Evolutionary conservation across 345 rosid species (phyloP), one percentile per base, ranked within the genome.

Genomic region (Camelina sativa): DNA sequence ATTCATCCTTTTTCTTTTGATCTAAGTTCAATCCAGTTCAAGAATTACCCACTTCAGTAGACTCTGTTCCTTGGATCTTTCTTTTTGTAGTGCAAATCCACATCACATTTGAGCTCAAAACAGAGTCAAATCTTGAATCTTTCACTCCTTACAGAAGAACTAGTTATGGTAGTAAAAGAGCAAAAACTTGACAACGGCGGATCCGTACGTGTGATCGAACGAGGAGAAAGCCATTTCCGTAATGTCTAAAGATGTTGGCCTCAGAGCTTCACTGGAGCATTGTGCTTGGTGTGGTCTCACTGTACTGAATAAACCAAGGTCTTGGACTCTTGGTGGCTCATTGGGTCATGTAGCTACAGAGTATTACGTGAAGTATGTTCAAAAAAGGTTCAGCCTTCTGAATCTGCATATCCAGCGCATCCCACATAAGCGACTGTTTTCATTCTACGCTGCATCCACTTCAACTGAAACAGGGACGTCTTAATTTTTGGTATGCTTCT

Each of bases 381-480:
- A n/a, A n/a, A n/a, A n/a, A n/a, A n/a, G n/a, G n/a, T n/a, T n/a
- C 97, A 92, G 78, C 99, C 98, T 56, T 92, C 99, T 15, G 93
- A 86, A 73, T 83, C 97, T 9, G 28, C 28, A 25, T 25, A 25
- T 25, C 28, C 28, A 25, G 28, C 28, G 28, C 28, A 25, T 25
- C 28, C 28, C 28, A 25, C 28, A 25, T 93, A 93, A 73, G 76
- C 89, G 97, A 97, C 6, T 25, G 85, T 90, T 66, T 87, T 94
- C 80, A 94, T 96, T 7, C 25, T 23, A 23, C 25, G 2, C 25
- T 23, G 25, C 25, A 23, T 23, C 25, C 25, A 23, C 25, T 23
- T 23, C 25, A 23, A 23, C 25, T 23, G 28, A 25, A 25, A 25
- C 28, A 25, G 4, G 28, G 28, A 25, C 0, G 28, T 25, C 28